Evolutionary conservation across 352 stramenopile species (phyloP), one percentile per base, ranked within the genome.

Genomic region (Phytophthora pseudosyringae): DNA sequence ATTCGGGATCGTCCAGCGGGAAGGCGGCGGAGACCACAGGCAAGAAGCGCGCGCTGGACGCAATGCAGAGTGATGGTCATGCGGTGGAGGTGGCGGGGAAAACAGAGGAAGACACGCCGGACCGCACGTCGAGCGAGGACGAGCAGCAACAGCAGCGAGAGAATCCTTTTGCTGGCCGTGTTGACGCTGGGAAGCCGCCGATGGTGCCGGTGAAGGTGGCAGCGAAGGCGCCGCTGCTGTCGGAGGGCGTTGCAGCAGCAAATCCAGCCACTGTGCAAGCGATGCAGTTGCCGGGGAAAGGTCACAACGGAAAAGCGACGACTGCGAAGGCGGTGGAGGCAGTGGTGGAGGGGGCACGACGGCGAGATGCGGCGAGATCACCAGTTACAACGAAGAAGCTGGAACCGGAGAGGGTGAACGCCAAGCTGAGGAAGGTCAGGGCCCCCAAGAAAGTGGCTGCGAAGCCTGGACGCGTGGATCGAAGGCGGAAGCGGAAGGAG

Each of bases 111-210:
- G 65, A 70, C 32, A 62, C 54, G 26, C 21, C 38, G 10, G 51
- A 67, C 28, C 50, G 46, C 21, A 74, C 59, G n/a, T 66, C 56
- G 15, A 71, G 45, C 18, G 65, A 74, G 18, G 55, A 67, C 28
- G 62, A 71, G 41, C 53, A 48, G 28, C 50, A 54, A 35, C 35
- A 35, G 31, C 9, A 16, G 9, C 48, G 18, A 39, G 40, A 28
- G 4, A 41, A 45, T 40, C 8, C 10, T 5, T n/a, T 4, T 11
- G 18, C 9, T 13, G 12, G 40, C 4, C 8, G 21, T 7, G 25
- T 41, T 10, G 54, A 49, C 12, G 9, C 15, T 9, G 49, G 54
- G 0, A 28, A 64, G 4, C 55, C 54, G 3, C 50, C 47, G 3
- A 66, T 53, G 25, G 31, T 40, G 11, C 31, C 52, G 2, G 32